Percentiles rank a stretch among this genome's conserved stretches.
Conservation (phyloP, 345 rosid genomes). For the Durio zibethinus region DNA sequence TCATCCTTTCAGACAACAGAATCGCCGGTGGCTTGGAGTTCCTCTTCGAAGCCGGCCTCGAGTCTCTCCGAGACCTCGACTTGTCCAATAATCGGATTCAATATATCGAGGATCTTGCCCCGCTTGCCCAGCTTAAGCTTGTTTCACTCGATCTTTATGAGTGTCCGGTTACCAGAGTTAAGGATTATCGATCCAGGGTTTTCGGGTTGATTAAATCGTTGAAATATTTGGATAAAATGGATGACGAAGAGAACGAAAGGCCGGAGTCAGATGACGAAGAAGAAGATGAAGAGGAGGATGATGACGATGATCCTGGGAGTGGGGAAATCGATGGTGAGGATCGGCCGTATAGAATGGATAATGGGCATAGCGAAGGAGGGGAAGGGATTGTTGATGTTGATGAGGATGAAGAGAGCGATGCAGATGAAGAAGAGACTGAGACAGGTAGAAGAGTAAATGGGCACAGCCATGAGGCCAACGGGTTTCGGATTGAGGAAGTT, state of each 20-base stretch:
- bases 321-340: slow-evolving; percentile 71
- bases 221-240: slow-evolving; percentile 84
- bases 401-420: slow-evolving; percentile 70
- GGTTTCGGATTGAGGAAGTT: slow-evolving; percentile 37
- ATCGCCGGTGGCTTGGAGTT: slow-evolving; percentile 65
- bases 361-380: slow-evolving; percentile 50
- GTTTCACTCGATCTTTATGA: slow-evolving; percentile 76
- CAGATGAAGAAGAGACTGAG: slow-evolving; percentile 68
- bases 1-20: slow-evolving; percentile 64
- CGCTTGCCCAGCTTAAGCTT: slow-evolving; percentile 56
- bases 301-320: slow-evolving; percentile 70
- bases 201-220: slow-evolving; percentile 63
- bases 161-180: slow-evolving; percentile 73
- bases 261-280: slow-evolving; percentile 80
- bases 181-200: slow-evolving; percentile 81
- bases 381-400: slow-evolving; percentile 58
- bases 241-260: slow-evolving; percentile 70
- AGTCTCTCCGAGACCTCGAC: slow-evolving; percentile 62
- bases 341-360: slow-evolving; percentile 33
- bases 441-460: slow-evolving; percentile 35
- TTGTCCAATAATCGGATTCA: slow-evolving; percentile 72
- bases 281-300: slow-evolving; percentile 59
- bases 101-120: slow-evolving; percentile 63
- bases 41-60: slow-evolving; percentile 60
- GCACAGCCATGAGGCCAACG: slow-evolving; percentile 35